Percentiles rank a stretch among this genome's conserved stretches.
These are phyloP conservation scores for Colletotrichum incanum DNA, from an alignment of 2,329 filamentous ascomycete genomes.

Conservation along the genomic window DNA sequence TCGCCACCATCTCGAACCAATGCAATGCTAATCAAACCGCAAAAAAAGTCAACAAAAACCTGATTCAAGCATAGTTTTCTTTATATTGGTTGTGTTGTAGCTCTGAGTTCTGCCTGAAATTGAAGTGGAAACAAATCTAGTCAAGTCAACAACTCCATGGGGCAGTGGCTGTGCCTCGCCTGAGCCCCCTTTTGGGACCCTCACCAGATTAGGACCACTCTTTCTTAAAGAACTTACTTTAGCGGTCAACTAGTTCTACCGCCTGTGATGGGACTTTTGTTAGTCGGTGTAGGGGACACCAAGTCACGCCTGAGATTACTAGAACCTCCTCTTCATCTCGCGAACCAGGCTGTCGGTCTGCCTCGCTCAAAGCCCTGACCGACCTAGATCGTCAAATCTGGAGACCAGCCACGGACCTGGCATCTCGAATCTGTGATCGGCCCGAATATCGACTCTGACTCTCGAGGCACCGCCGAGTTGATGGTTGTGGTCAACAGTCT, in stretches of 20 bases:
- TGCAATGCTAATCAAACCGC: background rate
- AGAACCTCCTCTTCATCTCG: background rate
- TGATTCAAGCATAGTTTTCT: background rate
- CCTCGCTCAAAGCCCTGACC: slow-evolving; percentile 1
- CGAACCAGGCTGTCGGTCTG: background rate
- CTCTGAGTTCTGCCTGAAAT: slow-evolving; percentile 1
- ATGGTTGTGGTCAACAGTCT: background rate
- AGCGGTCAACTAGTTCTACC: background rate
- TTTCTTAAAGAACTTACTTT: background rate
- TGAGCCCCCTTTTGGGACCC: background rate
- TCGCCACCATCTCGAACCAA: background rate
- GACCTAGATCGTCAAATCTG: background rate
- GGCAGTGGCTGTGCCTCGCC: slow-evolving; percentile 17
- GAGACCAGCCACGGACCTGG: background rate
- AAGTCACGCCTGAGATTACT: background rate
- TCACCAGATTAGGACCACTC: background rate
- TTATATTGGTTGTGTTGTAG: background rate
- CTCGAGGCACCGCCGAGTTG: background rate
- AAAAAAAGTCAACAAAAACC: background rate
- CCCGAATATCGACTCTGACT: background rate
- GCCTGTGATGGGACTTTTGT: background rate
- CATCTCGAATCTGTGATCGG: background rate
- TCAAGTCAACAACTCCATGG: slow-evolving; percentile 4
- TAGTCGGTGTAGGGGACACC: accelerated
- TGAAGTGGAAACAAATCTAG: background rate